phyloP scores from a whole-genome alignment of 306 rosid species.

The Prunus mongolica region DNA sequence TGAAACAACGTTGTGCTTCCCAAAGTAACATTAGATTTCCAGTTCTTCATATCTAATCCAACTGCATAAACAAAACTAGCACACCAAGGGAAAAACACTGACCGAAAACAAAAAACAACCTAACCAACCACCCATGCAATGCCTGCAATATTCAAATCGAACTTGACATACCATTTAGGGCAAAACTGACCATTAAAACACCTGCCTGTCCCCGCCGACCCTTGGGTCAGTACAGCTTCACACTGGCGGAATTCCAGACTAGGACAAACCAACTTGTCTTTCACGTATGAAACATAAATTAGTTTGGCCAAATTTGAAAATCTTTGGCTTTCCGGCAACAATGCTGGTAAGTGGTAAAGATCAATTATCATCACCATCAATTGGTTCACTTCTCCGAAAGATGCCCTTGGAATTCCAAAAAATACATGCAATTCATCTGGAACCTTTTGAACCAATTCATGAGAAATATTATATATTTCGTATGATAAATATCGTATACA shows the following conservation, averaged over 20 bases:
- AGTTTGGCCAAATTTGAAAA: not conserved
- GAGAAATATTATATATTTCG: slow-evolving; percentile 21
- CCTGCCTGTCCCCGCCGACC: not conserved
- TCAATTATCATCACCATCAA: not conserved
- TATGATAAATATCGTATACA: slow-evolving; percentile 27
- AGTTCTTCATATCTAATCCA: not conserved
- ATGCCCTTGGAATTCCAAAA: too few species aligned
- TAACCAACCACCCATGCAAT: too few species aligned
- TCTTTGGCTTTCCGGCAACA: not conserved
- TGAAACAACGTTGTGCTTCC: not conserved
- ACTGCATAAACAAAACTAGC: not conserved
- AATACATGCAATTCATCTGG: not conserved
- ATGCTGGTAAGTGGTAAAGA: not conserved
- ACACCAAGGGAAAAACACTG: not conserved
- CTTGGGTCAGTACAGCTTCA: not conserved
- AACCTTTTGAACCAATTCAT: slow-evolving; percentile 22
- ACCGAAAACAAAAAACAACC: not conserved
- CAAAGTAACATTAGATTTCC: not conserved
- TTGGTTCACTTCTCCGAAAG: not conserved
- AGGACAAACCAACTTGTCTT: not conserved
- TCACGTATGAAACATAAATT: not conserved
- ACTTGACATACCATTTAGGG: not conserved
- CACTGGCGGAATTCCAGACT: not conserved
- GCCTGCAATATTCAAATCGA: not conserved
- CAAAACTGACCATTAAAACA: not conserved